Evolutionary conservation across 192 early-diverging fungal species (phyloP), one percentile per base, ranked within the genome.

Genomic region (Coemansia sp.): DNA sequence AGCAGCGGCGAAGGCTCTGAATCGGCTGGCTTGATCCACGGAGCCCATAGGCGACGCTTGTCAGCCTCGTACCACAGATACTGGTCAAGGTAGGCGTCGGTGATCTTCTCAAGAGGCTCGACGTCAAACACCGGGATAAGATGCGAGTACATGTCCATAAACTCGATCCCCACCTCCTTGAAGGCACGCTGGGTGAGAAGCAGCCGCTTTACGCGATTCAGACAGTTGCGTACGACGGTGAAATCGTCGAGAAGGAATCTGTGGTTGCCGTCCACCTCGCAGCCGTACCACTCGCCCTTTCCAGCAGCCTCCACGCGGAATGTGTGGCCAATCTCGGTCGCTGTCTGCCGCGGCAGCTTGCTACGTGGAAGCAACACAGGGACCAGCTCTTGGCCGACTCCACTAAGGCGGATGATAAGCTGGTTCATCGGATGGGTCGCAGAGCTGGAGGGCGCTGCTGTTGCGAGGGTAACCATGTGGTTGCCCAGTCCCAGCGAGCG

Each of bases 1-100:
- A 99, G 87, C 58, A 99, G 79, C 62, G 97, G 97, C 33, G 97
- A 89, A 3, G 96, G 95, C 81, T 99, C 97, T 15, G 93, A 89
- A 64, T 99, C 97, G 19, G 92, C 87, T 4, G 97, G 97, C 68
- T 99, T 99, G 71, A 98, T 94, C 97, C 97, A 99, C n/a, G 92
- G 87, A 23, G 97, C 95, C 87, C 97, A 99, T 48, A 99, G 81
- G 60, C 96, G 88, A 34, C 95, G 88, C 84, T 98, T 98, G 65
- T 96, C 94, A 14, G 94, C 95, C 63, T 99, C 97, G 72, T 98
- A 98, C 97, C 97, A 99, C 36, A 99, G 84, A 65, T 99, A 99
- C 74, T 99, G 97, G 72, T 99, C 97, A 60, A 99, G 82, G 57
- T 99, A 99, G 31, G 97, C 94, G 72, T 99, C 97, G 0, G 95